Percentiles rank a stretch among this genome's conserved stretches.
Evolutionary conservation across 2,329 filamentous ascomycete species (phyloP).

Genomic region (Fusarium pseudocircinatum): DNA sequence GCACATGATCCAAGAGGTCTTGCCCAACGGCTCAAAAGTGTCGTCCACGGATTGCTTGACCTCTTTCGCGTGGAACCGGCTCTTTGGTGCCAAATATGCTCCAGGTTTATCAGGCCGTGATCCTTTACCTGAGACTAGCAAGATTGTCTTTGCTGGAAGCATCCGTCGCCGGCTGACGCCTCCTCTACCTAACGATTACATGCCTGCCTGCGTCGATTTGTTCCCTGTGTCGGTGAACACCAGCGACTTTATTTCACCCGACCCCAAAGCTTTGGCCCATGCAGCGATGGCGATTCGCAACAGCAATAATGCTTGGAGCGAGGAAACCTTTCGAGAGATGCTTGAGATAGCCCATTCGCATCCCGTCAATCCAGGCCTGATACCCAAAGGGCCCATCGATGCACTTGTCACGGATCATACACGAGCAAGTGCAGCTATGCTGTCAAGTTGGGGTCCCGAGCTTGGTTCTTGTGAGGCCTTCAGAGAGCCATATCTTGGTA

Average conservation of each 20-base stretch:
- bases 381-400: constrained; percentile 8
- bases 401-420: constrained; percentile 6
- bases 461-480: constrained; percentile 9
- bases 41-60: constrained; percentile 10
- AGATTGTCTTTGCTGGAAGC: constrained; percentile 6
- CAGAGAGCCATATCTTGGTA: constrained; percentile 11
- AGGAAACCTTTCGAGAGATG: background rate
- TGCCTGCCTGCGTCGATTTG: constrained; percentile 5
- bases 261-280: background rate
- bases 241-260: background rate
- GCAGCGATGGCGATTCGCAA: background rate
- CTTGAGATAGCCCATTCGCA: constrained; percentile 3
- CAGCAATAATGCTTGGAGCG: constrained; percentile 9
- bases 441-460: constrained; percentile 13
- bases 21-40: background rate
- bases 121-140: background rate
- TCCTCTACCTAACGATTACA: background rate
- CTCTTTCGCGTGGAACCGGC: constrained; percentile 1
- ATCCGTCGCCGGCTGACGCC: constrained; percentile 6
- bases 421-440: background rate
- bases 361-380: background rate
- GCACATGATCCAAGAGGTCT: background rate
- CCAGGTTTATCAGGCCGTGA: background rate
- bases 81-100: background rate
- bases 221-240: background rate